A percentile compares a stretch with the other conserved stretches of the same genome.
Evolutionary conservation across 805 yeast species (phyloP).

Genomic region (Isabelozyma rhagii): DNA sequence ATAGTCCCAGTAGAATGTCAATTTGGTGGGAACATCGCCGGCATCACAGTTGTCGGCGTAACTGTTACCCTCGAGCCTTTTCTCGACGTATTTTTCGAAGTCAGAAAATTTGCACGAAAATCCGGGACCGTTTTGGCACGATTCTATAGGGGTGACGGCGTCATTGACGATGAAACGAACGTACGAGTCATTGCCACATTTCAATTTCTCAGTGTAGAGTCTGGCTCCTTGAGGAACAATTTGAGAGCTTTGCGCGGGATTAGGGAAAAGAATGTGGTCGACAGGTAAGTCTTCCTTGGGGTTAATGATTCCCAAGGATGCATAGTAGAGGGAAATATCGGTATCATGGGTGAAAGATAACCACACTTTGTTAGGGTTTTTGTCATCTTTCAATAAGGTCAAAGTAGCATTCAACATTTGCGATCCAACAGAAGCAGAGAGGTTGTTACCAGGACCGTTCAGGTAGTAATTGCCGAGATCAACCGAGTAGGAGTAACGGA

Average conservation of each 20-base stretch:
- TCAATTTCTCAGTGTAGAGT: slow-evolving; percentile 34
- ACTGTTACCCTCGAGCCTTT: slow-evolving; percentile 23
- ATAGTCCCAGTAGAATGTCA: slow-evolving; percentile 45
- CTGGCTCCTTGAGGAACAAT: slow-evolving; percentile 42
- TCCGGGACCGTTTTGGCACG: slow-evolving; percentile 39
- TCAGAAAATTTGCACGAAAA: slow-evolving; percentile 38
- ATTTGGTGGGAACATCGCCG: slow-evolving; percentile 16
- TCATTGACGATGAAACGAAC: slow-evolving; percentile 39
- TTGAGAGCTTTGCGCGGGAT: slow-evolving; percentile 41
- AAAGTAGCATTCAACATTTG: slow-evolving; percentile 50
- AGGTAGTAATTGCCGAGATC: slow-evolving; percentile 61
- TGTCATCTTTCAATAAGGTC: slow-evolving; percentile 41
- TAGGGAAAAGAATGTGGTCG: slow-evolving; percentile 44
- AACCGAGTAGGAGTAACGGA: slow-evolving; percentile 55
- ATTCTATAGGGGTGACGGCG: slow-evolving; percentile 34
- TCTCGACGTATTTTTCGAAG: slow-evolving; percentile 25
- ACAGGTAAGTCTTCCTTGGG: slow-evolving; percentile 43
- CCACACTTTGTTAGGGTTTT: slow-evolving; percentile 52
- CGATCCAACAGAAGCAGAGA: slow-evolving; percentile 58
- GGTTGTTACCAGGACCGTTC: slow-evolving; percentile 61
- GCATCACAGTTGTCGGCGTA: slow-evolving; percentile 25
- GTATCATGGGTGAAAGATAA: slow-evolving; percentile 76
- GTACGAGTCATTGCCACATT: slow-evolving; percentile 26
- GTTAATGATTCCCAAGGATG: slow-evolving; percentile 60
- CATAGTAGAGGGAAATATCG: slow-evolving; percentile 55